These are phyloP conservation scores for Elongisporangium prolatum DNA, from an alignment of 352 stramenopile genomes.

Conservation along the genomic window DNA sequence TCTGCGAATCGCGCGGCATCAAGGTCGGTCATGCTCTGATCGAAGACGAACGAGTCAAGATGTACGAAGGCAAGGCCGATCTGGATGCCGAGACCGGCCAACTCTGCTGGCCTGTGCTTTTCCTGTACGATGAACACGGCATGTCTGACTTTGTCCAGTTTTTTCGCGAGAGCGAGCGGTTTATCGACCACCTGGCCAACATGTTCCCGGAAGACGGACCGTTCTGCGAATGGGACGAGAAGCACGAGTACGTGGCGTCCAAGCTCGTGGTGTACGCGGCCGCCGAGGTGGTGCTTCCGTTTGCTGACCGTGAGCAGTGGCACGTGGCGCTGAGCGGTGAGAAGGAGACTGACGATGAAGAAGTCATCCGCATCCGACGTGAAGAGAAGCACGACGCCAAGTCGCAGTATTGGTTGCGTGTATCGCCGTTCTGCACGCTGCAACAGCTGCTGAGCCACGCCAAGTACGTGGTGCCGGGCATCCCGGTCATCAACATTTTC, in stretches of 20 bases:
- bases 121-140: conserved; percentile 83
- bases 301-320: conserved; percentile 60
- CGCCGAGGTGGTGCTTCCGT: conserved; percentile 67
- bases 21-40: conserved; percentile 71
- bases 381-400: conserved; percentile 79
- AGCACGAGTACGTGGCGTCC: conserved; percentile 70
- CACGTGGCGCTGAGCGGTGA: conserved; percentile 73
- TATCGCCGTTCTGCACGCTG: conserved; percentile 79
- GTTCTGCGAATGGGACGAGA: conserved; percentile 75
- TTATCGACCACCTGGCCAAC: conserved; percentile 86
- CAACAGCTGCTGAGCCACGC: conserved; percentile 61
- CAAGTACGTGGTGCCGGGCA: conserved; percentile 79
- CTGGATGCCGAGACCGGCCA: conserved; percentile 49
- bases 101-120: conserved; percentile 81
- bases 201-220: conserved; percentile 87
- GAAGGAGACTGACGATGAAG: conserved; percentile 61
- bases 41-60: conserved; percentile 71
- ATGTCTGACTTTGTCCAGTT: conserved; percentile 82
- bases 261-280: conserved; percentile 72
- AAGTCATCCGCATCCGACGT: conserved; percentile 47
- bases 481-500: conserved; percentile 83
- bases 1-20: conserved; percentile 58
- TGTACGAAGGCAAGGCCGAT: conserved; percentile 81
- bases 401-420: conserved; percentile 68
- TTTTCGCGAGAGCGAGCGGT: conserved; percentile 72